Percentiles rank a stretch among this genome's conserved stretches.
Evolutionary conservation across 805 yeast species (phyloP).

Genomic region (Cyberlindnera mrakii): DNA sequence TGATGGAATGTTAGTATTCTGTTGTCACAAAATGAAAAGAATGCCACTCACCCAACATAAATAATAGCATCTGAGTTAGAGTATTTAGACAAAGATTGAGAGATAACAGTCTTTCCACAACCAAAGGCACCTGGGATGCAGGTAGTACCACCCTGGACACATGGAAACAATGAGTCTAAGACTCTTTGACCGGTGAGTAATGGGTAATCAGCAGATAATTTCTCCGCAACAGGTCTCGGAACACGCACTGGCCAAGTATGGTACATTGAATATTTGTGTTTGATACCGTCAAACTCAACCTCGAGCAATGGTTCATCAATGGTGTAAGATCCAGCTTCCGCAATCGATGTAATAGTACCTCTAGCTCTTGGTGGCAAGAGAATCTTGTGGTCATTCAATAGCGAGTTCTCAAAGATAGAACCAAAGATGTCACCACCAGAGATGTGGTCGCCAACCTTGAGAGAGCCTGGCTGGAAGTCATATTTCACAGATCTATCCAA

Average conservation of each 20-base stretch:
- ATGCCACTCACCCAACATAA: conserved; percentile 64
- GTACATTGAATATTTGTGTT: conserved; percentile 80
- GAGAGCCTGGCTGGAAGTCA: conserved; percentile 75
- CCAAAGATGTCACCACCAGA: conserved; percentile 98
- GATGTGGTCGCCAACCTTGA: conserved; percentile 93
- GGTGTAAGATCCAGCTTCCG: conserved; percentile 84
- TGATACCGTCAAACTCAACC: conserved; percentile 90
- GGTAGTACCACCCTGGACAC: conserved; percentile 99
- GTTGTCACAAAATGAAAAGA: background rate
- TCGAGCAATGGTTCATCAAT: conserved; percentile 88
- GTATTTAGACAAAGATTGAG: conserved; percentile 94
- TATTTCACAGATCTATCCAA: conserved; percentile 74
- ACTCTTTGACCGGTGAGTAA: conserved; percentile 98
- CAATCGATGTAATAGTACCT: conserved; percentile 90
- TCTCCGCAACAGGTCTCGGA: conserved; percentile 97
- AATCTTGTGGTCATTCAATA: conserved; percentile 88
- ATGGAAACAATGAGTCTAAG: conserved; percentile 93
- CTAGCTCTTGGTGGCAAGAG: conserved; percentile 96
- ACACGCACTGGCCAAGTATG: conserved; percentile 99
- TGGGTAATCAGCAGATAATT: conserved; percentile 89
- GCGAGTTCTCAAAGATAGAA: conserved; percentile 87
- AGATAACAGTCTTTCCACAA: conserved; percentile 97
- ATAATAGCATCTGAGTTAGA: conserved; percentile 96
- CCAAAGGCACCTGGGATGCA: conserved; percentile 99
- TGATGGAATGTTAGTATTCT: conserved; percentile 30